These are phyloP conservation scores for Pleurotus sapidus DNA, from an alignment of 768 basidiomycete genomes.

Conservation along the genomic window DNA sequence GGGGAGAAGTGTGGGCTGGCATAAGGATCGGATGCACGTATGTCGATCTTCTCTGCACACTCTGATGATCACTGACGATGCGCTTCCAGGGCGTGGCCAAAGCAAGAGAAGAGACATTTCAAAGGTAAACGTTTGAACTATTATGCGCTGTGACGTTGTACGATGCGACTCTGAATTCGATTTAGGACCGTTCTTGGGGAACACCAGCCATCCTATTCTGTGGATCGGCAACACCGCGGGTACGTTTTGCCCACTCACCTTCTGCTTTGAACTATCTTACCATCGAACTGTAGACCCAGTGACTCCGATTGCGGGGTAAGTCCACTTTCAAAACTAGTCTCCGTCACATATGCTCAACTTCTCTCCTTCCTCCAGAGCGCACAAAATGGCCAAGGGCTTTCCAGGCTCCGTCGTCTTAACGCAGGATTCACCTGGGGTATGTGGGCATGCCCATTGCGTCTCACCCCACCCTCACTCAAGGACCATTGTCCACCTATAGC, in stretches of 20 bases:
- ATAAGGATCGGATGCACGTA: constrained; percentile 16
- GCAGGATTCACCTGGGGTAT: constrained; percentile 38
- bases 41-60: background rate
- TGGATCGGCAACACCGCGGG: constrained; percentile 39
- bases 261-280: too few species aligned
- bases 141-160: too few species aligned
- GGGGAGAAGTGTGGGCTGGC: constrained; percentile 15
- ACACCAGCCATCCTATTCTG: constrained; percentile 37
- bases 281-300: constrained; percentile 12
- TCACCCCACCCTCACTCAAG: too few species aligned
- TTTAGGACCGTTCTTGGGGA: constrained; percentile 30
- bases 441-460: background rate
- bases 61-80: background rate
- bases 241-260: background rate
- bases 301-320: constrained; percentile 12
- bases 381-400: constrained; percentile 35
- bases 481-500: constrained; percentile 4
- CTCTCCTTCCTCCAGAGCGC: constrained; percentile 25
- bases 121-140: constrained; percentile 12
- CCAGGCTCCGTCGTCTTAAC: constrained; percentile 35
- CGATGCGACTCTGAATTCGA: background rate
- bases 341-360: too few species aligned
- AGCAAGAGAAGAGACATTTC: constrained; percentile 18
- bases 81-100: constrained; percentile 23
- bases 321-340: background rate